phyloP scores from a whole-genome alignment of 768 basidiomycete genomes.

The Rubroboletus pulcherrimus region DNA sequence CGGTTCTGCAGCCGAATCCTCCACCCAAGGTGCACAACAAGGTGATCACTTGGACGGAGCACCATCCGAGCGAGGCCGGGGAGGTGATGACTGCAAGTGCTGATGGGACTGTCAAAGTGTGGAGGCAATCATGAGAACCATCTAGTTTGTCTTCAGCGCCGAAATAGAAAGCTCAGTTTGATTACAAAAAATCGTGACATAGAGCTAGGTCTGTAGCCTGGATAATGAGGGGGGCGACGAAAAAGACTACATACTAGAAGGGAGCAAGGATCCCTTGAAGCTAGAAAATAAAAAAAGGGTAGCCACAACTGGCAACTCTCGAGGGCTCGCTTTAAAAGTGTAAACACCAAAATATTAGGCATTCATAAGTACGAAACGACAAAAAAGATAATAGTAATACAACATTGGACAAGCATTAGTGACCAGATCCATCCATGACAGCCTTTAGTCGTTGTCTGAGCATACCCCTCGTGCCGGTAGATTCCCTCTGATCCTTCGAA shows the following conservation, averaged over 20 bases:
- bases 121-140: constrained; percentile 48
- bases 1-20: constrained; percentile 63
- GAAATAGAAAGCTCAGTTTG: too few relatives aligned
- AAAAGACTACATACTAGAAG: too few relatives aligned
- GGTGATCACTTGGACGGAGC: constrained; percentile 88
- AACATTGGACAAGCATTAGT: constrained; percentile 14
- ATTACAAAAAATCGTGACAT: too few relatives aligned
- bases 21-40: constrained; percentile 79
- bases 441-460: constrained; percentile 32
- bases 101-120: constrained; percentile 89
- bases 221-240: too few relatives aligned
- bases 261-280: too few relatives aligned
- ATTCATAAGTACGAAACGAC: not conserved
- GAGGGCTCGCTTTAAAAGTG: too few relatives aligned
- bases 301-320: too few relatives aligned
- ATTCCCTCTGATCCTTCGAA: constrained; percentile 18
- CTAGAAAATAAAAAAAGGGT: too few relatives aligned
- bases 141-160: too few relatives aligned
- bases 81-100: constrained; percentile 89
- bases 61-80: constrained; percentile 75
- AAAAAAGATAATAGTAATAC: constrained; percentile 17
- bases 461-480: constrained; percentile 10
- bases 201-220: too few relatives aligned
- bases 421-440: constrained; percentile 26
- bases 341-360: not conserved